Base-by-base conservation (phyloP, 2,329 filamentous ascomycete genomes). In the Bipolaris sorokiniana region DNA sequence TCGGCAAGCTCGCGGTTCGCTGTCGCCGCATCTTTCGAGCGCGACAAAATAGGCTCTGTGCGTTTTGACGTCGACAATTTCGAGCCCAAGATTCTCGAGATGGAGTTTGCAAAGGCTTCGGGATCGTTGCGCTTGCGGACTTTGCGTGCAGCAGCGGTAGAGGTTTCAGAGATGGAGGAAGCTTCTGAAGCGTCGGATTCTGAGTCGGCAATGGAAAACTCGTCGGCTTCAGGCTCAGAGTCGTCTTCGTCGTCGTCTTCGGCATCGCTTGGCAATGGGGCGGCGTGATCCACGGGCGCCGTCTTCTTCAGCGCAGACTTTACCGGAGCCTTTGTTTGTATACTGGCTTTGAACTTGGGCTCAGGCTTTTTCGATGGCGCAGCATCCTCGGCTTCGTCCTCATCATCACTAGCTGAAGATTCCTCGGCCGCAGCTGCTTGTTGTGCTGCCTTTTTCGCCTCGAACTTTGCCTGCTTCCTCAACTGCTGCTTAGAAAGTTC, bases 101-200 rank as follows among this genome's bases (percentile, higher is more conserved):
- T 92, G 48, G 92, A 97, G 1, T 89, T 96, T 22, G 94, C 91
- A 76, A 99, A 98, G 50, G 91, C 92, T 62, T 84, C 82, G 2
- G 95, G 93, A 77, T 99, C 94, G 78, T 97, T 96, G 72, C 93
- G 89, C 79, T 98, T 98, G 13, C 88, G 87, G 70, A 87, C 90
- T 67, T 78, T 79, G 34, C 70, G 68, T 7, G 67, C 61, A 9
- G 67, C 65, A 37, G 65, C 69, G 9, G 69, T 74, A 23, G 71
- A 76, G 7, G 67, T 73, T 48, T 76, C 71, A 2, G 74, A 76
- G 23, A 62, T 55, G 16, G 71, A 70, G 10, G 70, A 68, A 36
- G 61, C 68, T 18, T 81, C 78, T 11, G 80, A 79, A 37, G 48
- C 59, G 48, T 70, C 68, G 22, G 61, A 64, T 42, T 73, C 69